Evolutionary conservation across 176 grass and related monocot genomes (phyloP).

Genomic region (Eragrostis nindensis): DNA sequence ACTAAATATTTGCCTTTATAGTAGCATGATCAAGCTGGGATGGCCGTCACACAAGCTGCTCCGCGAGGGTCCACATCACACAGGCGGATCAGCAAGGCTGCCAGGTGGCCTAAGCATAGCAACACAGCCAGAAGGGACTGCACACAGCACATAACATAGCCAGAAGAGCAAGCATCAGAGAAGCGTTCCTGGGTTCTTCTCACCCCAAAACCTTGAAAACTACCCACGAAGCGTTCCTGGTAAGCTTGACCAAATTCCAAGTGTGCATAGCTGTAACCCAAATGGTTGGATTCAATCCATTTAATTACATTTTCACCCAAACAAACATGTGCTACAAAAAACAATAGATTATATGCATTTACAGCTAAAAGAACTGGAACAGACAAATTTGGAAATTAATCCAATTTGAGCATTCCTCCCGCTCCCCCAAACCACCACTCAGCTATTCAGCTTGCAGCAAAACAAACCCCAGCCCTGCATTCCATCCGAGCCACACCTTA

Average conservation of each 20-base stretch:
- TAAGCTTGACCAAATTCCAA: slow-evolving; percentile 11
- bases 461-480: slow-evolving; percentile 9
- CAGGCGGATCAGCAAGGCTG: neutral
- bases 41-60: too few relatives aligned
- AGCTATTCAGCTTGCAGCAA: slow-evolving; percentile 21
- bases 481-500: neutral
- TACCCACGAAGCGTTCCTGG: too few relatives aligned
- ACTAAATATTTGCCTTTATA: too few relatives aligned
- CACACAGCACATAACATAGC: too few relatives aligned
- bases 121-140: neutral
- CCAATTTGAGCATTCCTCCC: neutral
- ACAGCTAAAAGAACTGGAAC: neutral
- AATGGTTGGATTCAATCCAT: neutral
- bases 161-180: too few relatives aligned
- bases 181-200: too few relatives aligned
- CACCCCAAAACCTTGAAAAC: too few relatives aligned
- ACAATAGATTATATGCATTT: slow-evolving; percentile 8
- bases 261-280: neutral
- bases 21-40: too few relatives aligned
- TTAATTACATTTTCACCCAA: slow-evolving; percentile 23
- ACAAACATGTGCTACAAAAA: neutral
- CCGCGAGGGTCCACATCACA: neutral
- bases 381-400: slow-evolving; percentile 7
- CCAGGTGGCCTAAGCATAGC: neutral
- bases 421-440: neutral